Evolutionary conservation across 2,329 filamentous ascomycete species (phyloP), one percentile per base, ranked within the genome.

Genomic region (Chalaropsis ovoidea): DNA sequence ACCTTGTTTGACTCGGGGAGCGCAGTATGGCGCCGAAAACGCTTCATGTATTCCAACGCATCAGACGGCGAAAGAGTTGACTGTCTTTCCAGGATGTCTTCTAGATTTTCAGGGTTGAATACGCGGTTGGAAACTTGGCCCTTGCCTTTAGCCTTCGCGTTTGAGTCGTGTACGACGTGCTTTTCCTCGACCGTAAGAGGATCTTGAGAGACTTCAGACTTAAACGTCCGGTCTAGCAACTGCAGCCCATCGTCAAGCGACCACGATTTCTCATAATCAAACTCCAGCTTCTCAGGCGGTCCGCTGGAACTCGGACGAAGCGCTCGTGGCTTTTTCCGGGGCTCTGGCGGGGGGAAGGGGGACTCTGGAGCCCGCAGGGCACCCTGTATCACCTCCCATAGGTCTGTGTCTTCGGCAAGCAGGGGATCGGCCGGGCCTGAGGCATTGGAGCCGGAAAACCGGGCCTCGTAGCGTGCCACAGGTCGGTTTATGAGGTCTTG

Each of bases 21-120:
- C 1, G 39, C 49, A 13, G 19, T 49, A 13, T 61, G 24, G 2
- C 66, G 63, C 19, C 63, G 58, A 41, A 65, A 63, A 11, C 27
- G 49, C 24, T 65, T 65, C 47, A 67, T 67, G 49, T 67, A 67
- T 19, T 67, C 58, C n/a, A 67, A 19, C 24, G 63, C 11, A 42
- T 67, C 42, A 3, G 31, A 15, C 17, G 41, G 52, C 27, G 54
- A 19, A 6, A 64, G 22, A 41, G 41, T 17, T 15, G 22, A 42
- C 15, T 19, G 11, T 10, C 13, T 19, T 7, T 17, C 17, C 24
- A 62, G 15, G 11, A 52, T 49, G 11, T 7, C 27, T 41, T 35
- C 47, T 43, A 39, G 45, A 3, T 62, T n/a, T 22, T 65, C 47
- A 7, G 41, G 41, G 19, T 61, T 24, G 47, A 67, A 64, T 24